phyloP scores from a whole-genome alignment of 345 rosid genomes.

The Citrus cavaleriei region DNA sequence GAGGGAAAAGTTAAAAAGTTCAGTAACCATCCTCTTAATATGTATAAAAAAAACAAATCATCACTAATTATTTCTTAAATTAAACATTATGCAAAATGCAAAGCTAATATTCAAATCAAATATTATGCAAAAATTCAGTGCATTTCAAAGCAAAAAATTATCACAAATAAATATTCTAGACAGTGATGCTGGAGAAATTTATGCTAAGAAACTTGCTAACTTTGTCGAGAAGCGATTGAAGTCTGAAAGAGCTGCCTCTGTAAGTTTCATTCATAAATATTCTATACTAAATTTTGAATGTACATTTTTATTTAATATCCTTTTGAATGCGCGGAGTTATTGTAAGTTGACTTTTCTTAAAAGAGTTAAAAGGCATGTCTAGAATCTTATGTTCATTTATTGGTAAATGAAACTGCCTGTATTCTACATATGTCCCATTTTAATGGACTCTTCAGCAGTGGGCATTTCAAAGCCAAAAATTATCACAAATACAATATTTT shows the following conservation, averaged over 20 bases:
- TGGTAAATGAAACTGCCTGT: neutral
- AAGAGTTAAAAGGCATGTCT: neutral
- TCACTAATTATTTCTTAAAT: too few relatives aligned
- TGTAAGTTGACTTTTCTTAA: neutral
- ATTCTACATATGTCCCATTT: neutral
- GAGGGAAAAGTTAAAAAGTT: too few relatives aligned
- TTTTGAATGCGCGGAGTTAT: neutral
- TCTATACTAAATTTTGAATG: neutral
- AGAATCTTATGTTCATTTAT: neutral
- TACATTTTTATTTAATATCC: slow-evolving; percentile 6
- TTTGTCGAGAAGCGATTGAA: slow-evolving; percentile 89
- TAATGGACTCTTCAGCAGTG: neutral
- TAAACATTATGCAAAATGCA: too few relatives aligned
- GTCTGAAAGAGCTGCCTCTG: slow-evolving; percentile 93
- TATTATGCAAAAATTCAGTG: too few relatives aligned
- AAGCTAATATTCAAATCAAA: too few relatives aligned
- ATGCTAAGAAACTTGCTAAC: slow-evolving; percentile 81
- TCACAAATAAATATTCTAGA: neutral
- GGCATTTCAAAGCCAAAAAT: too few relatives aligned
- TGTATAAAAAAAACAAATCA: too few relatives aligned
- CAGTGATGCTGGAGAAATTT: slow-evolving; percentile 88
- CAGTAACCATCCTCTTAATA: too few relatives aligned
- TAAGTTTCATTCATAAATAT: slow-evolving; percentile 37
- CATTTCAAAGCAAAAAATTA: too few relatives aligned
- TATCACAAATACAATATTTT: too few relatives aligned